phyloP scores from a whole-genome alignment of 257 asterid species.

The Solanum stenotomum region DNA sequence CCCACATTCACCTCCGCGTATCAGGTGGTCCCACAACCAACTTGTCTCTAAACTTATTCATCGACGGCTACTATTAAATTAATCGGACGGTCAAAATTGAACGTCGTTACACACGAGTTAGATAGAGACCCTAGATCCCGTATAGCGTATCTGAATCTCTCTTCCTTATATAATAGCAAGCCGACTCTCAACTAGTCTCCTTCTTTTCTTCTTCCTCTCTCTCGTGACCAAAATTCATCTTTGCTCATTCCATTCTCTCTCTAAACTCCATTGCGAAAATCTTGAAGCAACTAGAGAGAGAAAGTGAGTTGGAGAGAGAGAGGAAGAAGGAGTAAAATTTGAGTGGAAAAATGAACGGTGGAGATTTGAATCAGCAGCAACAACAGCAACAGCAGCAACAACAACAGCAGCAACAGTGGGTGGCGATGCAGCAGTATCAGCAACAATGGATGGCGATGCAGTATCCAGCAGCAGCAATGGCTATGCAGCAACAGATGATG shows the following conservation, averaged over 20 bases:
- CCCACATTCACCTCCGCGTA: conserved; percentile 41
- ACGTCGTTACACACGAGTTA: neutral
- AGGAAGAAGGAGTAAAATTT: conserved; percentile 9
- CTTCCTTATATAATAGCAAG: conserved; percentile 14
- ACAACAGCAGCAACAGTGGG: conserved; percentile 73
- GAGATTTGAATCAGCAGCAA: conserved; percentile 55
- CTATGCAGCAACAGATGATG: conserved; percentile 81
- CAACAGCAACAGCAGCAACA: conserved; percentile 40
- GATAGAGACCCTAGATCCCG: neutral
- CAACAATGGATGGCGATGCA: conserved; percentile 98
- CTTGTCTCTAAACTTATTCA: neutral
- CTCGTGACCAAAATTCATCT: neutral
- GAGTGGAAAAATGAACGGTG: conserved; percentile 49
- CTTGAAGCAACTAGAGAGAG: neutral
- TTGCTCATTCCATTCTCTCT: conserved; percentile 6
- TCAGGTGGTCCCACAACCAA: conserved; percentile 25
- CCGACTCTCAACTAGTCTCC: conserved; percentile 19
- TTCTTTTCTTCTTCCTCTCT: conserved; percentile 12
- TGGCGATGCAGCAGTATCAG: conserved; percentile 95
- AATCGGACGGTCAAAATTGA: conserved; percentile 20
- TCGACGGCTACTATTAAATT: conserved; percentile 24
- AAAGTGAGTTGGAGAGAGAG: neutral
- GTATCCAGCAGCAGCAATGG: conserved; percentile 59
- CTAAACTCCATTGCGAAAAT: neutral
- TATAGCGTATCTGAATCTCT: neutral